These are phyloP conservation scores for Chionographis japonica DNA, from an alignment of 106 monocot genomes.

Conservation along the genomic window DNA sequence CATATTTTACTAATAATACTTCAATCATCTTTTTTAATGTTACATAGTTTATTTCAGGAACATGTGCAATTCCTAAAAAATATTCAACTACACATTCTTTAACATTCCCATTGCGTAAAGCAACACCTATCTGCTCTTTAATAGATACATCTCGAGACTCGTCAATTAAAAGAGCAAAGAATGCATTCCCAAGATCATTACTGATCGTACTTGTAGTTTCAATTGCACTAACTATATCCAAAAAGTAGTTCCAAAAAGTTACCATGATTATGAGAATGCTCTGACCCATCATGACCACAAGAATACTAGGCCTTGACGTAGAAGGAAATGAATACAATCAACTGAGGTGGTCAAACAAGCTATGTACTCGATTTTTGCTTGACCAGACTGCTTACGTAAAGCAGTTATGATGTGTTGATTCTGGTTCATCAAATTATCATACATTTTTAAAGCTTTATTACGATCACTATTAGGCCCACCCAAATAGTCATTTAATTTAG, in stretches of 20 bases:
- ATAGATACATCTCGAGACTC: background rate
- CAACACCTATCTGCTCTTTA: background rate
- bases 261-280: no score
- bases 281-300: background rate
- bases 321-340: slow-evolving; percentile 4
- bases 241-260: background rate
- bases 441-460: no score
- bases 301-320: background rate
- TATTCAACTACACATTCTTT: background rate
- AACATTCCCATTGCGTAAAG: background rate
- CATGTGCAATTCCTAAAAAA: background rate
- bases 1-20: background rate
- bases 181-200: background rate
- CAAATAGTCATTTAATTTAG: background rate
- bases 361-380: background rate
- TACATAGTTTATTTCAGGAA: background rate
- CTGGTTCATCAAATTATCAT: slow-evolving; percentile 4
- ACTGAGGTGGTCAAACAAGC: background rate
- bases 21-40: background rate
- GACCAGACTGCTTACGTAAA: no score
- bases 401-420: background rate
- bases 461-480: background rate
- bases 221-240: background rate
- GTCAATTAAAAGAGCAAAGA: background rate
- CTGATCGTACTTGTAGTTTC: no score